Evolutionary conservation across 768 basidiomycete species (phyloP), one percentile per base, ranked within the genome.

Genomic region (Inosperma sp.): DNA sequence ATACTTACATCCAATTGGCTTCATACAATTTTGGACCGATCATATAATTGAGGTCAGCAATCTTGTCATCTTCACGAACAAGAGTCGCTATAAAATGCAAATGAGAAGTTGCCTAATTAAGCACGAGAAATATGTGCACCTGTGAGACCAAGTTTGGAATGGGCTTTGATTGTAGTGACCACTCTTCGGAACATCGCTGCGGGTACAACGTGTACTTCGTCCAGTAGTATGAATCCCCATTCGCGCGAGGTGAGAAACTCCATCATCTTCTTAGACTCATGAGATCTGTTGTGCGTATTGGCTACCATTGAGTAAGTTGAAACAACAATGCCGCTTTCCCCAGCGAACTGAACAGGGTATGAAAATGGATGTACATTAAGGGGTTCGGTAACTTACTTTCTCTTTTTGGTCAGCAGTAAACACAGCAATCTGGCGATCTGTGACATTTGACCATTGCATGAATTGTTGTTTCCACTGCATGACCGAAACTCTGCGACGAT

Each of bases 291-390:
- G 62, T 93, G 90, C 3, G 93, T 96, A 65, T 97, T 97, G 25
- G 96, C 95, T 45, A 99, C 94, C 96, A 99, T 99, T 4, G 95
- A 97, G 66, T 99, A 99, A 9, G 96, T 98, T 26, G 95, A 98
- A 21, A 99, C 88, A 26, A 99, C 94, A 55, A 99, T 97, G 29
- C 96, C 96, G 56, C 95, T 93, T 37, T 95, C 93, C 17, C 94
- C 94, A 7, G 88, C 84, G 70, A 99, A 99, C 93, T 97, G 59
- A 51, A 54, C 37, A 12, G 41, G 45, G 27, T 44, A 61, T 21
- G 55, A 26, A 52, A 22, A 37, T 27, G 40, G 37, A 47, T 29
- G 26, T 41, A 30, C 54, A 31, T 49, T 19, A 40, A 39, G 47
- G 37, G 34, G n/a, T 10, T n/a, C n/a, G 27, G 17, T 29, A 33